These are phyloP conservation scores for Triglochin maritima DNA, from an alignment of 106 monocot genomes.

Conservation along the genomic window DNA sequence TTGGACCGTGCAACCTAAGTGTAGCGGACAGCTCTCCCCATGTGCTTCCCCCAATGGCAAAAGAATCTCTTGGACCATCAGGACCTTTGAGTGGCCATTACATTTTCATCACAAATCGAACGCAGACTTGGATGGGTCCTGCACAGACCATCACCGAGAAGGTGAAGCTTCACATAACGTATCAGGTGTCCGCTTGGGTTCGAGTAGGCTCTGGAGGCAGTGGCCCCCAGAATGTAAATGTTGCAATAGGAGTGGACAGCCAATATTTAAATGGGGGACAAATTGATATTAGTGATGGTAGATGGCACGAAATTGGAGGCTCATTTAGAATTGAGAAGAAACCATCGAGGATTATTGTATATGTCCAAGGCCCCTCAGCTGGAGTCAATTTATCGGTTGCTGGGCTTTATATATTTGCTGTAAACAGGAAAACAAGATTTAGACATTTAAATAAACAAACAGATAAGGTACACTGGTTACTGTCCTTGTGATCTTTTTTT, in stretches of 20 bases:
- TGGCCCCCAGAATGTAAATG: constrained; percentile 50
- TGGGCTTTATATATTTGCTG: constrained; percentile 64
- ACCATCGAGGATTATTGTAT: constrained; percentile 58
- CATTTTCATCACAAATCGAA: constrained; percentile 39
- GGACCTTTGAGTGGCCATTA: constrained; percentile 40
- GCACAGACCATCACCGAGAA: constrained; percentile 65
- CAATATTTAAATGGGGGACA: constrained; percentile 80
- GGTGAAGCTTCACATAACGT: constrained; percentile 48
- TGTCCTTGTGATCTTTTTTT: not conserved
- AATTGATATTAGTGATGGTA: constrained; percentile 36
- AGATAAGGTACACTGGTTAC: constrained; percentile 46
- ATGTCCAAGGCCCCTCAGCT: constrained; percentile 71
- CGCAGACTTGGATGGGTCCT: constrained; percentile 89
- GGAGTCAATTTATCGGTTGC: constrained; percentile 63
- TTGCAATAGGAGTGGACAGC: constrained; percentile 68
- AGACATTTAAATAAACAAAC: constrained; percentile 63
- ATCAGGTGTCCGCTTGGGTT: constrained; percentile 80
- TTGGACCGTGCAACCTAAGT: constrained; percentile 59
- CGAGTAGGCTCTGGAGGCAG: constrained; percentile 40
- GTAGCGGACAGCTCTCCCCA: constrained; percentile 39
- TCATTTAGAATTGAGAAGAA: constrained; percentile 83
- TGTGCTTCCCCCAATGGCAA: constrained; percentile 37
- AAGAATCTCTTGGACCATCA: constrained; percentile 19
- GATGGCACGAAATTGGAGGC: constrained; percentile 72
- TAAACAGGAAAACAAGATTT: constrained; percentile 63